Conservation (phyloP, 1,284 basidiomycete species). For the Peniophora sp. region DNA sequence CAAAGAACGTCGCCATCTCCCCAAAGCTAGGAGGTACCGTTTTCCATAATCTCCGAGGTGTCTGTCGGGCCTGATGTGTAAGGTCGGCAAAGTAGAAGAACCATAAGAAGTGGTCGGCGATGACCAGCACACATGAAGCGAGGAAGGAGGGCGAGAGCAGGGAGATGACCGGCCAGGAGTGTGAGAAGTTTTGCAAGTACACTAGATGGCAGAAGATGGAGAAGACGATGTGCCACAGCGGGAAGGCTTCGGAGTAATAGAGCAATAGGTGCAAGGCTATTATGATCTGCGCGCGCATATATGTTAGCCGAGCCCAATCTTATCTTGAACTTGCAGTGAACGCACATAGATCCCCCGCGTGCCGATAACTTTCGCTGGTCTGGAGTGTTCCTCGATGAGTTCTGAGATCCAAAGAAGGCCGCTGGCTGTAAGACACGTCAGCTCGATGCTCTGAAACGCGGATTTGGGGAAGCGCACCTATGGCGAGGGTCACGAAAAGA, state of each 20-base stretch:
- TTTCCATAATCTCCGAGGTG: slow-evolving; percentile 32
- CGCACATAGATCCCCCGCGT: slow-evolving; percentile 81
- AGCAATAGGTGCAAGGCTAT: slow-evolving; percentile 74
- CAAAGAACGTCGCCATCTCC: slow-evolving; percentile 91
- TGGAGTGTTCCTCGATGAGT: slow-evolving; percentile 88
- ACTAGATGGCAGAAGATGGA: slow-evolving; percentile 79
- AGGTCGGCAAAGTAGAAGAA: slow-evolving; percentile 85
- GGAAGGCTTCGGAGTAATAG: slow-evolving; percentile 74
- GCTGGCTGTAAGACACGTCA: slow-evolving; percentile 51
- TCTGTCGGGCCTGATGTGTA: slow-evolving; percentile 45
- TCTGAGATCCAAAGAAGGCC: slow-evolving; percentile 90
- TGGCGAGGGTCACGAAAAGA: slow-evolving; percentile 25
- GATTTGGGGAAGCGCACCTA: slow-evolving; percentile 19
- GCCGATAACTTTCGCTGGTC: slow-evolving; percentile 71
- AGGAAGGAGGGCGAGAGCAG: slow-evolving; percentile 79
- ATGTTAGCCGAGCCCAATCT: not conserved
- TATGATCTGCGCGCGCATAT: slow-evolving; percentile 49
- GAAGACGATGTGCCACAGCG: slow-evolving; percentile 65
- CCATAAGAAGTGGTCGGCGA: slow-evolving; percentile 89
- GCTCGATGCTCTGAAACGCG: not conserved
- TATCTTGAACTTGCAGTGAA: slow-evolving; percentile 11
- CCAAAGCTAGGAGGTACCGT: slow-evolving; percentile 58
- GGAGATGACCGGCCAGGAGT: slow-evolving; percentile 85
- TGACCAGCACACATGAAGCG: slow-evolving; percentile 74
- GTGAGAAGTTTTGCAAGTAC: slow-evolving; percentile 88